Base-by-base conservation (phyloP, 2,329 filamentous ascomycete species). In the Clarireedia paspali region DNA sequence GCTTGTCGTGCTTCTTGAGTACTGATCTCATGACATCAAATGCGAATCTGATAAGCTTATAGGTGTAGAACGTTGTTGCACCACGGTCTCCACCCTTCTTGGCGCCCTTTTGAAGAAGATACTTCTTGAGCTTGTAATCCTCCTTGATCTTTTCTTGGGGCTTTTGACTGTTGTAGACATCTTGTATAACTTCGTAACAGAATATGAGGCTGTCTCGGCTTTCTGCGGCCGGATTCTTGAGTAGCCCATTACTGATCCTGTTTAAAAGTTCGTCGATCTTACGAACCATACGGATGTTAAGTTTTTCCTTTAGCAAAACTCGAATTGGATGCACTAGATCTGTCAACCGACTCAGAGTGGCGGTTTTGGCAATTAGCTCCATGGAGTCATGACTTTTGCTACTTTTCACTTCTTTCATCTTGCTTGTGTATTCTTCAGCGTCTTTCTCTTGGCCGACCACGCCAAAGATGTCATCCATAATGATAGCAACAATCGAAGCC, bases 301-400 rank as follows among this genome's bases (percentile, higher is more conserved):
- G 80, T 68, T 88, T 94, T 70, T 97, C 90, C 55, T 86, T 78
- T 39, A 99, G 74, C 20, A 99, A 76, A 6, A 83, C 77, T 65
- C 89, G 88, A 47, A 97, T 76, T 1, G 94, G 95, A 53, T 79
- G 79, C 50, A 96, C 79, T 4, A 99, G 81, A 50, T 86, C 82
- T 48, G 86, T 83, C 5, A 97, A 78, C 56, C 85, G 83, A 51
- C 73, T 76, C 24, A 96, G 77, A 1, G 91, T 92, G 1, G 89
- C 85, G 48, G 85, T 91, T 66, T 86, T 89, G 26, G 94, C 88
- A 61, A 97, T 79, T 15, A 97, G 77, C 70, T 97, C 92, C 85
- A 97, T 95, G 0, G 94, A 95, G 68, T 99, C 95, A 66, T 91
- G 95, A 68, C 91, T 96, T 76, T 97, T 99, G 76, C 89, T 96